Percentiles rank a stretch among this genome's conserved stretches.
Conservation (phyloP, 305 asterid species). For the Fraxinus albicans region DNA sequence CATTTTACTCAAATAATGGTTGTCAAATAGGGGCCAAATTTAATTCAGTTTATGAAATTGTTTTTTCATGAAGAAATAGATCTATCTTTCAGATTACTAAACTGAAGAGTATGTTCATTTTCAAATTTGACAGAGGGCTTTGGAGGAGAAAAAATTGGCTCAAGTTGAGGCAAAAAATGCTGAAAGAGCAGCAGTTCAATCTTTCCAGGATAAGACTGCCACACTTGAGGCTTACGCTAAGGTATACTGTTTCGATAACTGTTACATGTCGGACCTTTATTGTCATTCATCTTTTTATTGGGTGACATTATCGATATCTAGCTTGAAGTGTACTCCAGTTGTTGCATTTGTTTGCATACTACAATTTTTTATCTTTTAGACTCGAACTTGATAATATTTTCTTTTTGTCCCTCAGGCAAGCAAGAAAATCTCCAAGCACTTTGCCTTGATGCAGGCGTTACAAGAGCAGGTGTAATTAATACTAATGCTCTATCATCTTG, state of each 20-base stretch:
- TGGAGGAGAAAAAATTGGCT: conserved; percentile 65
- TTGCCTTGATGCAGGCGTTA: conserved; percentile 63
- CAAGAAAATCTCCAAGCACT: conserved; percentile 74
- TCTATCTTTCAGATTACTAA: background rate
- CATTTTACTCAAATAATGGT: no score
- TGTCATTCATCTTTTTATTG: background rate
- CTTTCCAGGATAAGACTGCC: conserved; percentile 72
- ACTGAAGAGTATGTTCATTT: conserved; percentile 5
- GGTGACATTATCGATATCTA: background rate
- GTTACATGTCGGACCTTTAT: background rate
- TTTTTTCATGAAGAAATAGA: background rate
- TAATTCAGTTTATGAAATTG: background rate
- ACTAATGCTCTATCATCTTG: conserved; percentile 11
- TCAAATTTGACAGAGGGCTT: conserved; percentile 54
- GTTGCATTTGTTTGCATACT: conserved; percentile 10
- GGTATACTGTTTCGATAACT: conserved; percentile 41
- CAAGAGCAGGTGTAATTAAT: conserved; percentile 74
- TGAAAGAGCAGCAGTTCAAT: conserved; percentile 68
- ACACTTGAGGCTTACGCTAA: conserved; percentile 67
- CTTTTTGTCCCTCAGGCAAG: conserved; percentile 54
- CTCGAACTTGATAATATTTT: conserved; percentile 21
- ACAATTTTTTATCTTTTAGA: conserved; percentile 10
- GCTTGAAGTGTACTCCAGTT: conserved; percentile 1
- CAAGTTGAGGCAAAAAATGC: conserved; percentile 67
- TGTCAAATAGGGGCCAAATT: background rate